These are phyloP conservation scores for Paecilomyces dactylethromorphus DNA, from an alignment of 2,329 filamentous ascomycete species.

Conservation along the genomic window DNA sequence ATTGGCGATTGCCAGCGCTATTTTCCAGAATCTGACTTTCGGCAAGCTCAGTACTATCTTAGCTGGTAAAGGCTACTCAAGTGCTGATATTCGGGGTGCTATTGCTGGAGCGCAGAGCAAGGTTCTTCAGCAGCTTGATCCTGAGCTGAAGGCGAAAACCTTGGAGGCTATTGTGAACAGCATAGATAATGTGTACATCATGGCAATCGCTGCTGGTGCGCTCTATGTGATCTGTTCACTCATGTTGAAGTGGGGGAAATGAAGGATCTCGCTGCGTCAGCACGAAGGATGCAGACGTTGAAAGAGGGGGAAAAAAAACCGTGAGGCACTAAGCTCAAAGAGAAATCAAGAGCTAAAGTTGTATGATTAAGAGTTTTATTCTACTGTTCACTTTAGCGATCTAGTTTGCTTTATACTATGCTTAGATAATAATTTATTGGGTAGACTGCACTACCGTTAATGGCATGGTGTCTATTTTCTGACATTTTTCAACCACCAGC, in stretches of 20 bases:
- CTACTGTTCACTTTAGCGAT: too few relatives aligned
- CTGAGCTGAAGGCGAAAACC: slow-evolving; percentile 15
- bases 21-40: slow-evolving; percentile 31
- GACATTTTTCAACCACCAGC: too few relatives aligned
- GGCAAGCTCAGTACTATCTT: slow-evolving; percentile 18
- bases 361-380: too few relatives aligned
- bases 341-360: too few relatives aligned
- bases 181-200: slow-evolving; percentile 20
- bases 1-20: slow-evolving; percentile 30
- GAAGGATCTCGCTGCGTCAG: neutral
- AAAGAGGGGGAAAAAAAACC: too few relatives aligned
- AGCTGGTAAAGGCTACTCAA: slow-evolving; percentile 16
- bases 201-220: slow-evolving; percentile 22
- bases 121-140: slow-evolving; percentile 19
- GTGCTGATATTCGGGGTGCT: slow-evolving; percentile 19
- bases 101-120: slow-evolving; percentile 24
- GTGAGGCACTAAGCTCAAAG: too few relatives aligned
- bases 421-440: too few relatives aligned
- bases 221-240: neutral
- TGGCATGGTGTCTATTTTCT: too few relatives aligned
- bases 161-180: slow-evolving; percentile 20
- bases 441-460: too few relatives aligned
- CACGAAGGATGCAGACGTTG: too few relatives aligned
- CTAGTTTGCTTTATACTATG: too few relatives aligned
- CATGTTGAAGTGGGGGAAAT: neutral